Evolutionary conservation across 2,329 filamentous ascomycete species (phyloP).

Genomic region (Elsinoe australis): DNA sequence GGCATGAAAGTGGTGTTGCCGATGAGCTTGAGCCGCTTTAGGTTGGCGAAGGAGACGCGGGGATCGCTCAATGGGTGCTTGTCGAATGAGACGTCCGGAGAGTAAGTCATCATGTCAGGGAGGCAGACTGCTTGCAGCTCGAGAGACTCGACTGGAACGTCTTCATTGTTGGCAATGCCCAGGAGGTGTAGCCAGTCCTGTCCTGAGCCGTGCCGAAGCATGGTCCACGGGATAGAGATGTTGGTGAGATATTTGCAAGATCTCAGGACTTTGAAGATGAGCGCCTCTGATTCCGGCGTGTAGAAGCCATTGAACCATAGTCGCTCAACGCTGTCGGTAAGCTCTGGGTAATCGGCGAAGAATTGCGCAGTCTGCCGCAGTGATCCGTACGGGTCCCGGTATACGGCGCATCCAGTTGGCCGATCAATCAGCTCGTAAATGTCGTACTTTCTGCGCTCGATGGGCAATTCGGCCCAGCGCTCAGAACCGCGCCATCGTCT

Average conservation of each 20-base stretch:
- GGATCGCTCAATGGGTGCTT: slow-evolving; percentile 37
- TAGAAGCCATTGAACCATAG: slow-evolving; percentile 52
- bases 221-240: slow-evolving; percentile 47
- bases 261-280: slow-evolving; percentile 43
- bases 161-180: slow-evolving; percentile 32
- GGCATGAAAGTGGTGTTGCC: slow-evolving; percentile 48
- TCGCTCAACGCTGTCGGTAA: slow-evolving; percentile 44
- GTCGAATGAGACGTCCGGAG: slow-evolving; percentile 36
- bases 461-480: slow-evolving; percentile 45
- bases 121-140: slow-evolving; percentile 46
- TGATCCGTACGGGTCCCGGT: slow-evolving; percentile 45
- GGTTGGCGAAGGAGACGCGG: slow-evolving; percentile 41
- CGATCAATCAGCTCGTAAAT: slow-evolving; percentile 44
- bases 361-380: slow-evolving; percentile 42
- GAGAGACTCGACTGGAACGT: slow-evolving; percentile 41
- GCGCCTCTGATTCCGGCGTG: slow-evolving; percentile 42
- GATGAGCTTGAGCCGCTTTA: slow-evolving; percentile 48
- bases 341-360: slow-evolving; percentile 38
- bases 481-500: slow-evolving; percentile 46
- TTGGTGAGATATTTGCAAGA: slow-evolving; percentile 42
- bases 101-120: slow-evolving; percentile 36
- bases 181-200: slow-evolving; percentile 44
- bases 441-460: slow-evolving; percentile 35
- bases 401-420: slow-evolving; percentile 42
- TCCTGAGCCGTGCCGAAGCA: slow-evolving; percentile 42